Conservation (phyloP, 2,329 filamentous ascomycete species). For the Cadophora sp. region DNA sequence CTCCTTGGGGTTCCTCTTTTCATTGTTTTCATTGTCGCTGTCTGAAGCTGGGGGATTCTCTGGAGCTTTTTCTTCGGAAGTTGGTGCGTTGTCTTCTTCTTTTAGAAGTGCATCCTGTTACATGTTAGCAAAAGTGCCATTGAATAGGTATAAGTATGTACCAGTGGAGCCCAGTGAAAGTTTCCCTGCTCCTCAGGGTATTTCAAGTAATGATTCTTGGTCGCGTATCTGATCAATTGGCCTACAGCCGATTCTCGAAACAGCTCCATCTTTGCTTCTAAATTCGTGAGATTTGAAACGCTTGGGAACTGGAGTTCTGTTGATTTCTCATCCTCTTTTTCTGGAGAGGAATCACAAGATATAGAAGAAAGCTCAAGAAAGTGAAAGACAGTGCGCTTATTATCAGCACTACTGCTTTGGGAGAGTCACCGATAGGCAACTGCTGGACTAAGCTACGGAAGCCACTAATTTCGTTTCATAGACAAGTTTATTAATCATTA, state of each 20-base stretch:
- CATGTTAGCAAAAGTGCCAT: neutral
- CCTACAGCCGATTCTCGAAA: constrained; percentile 26
- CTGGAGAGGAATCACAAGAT: neutral
- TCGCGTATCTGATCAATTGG: constrained; percentile 26
- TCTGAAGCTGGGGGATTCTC: neutral
- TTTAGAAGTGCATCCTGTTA: constrained; percentile 23
- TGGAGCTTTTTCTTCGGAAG: constrained; percentile 8
- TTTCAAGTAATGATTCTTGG: constrained; percentile 25
- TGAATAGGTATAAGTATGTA: neutral
- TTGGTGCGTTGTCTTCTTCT: constrained; percentile 13
- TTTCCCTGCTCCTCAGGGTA: constrained; percentile 28
- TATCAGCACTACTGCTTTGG: neutral
- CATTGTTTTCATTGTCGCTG: constrained; percentile 1
- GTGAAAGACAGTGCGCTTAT: neutral
- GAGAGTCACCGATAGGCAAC: neutral
- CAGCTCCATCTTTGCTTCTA: constrained; percentile 20
- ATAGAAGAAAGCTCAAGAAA: neutral
- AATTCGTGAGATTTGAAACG: neutral
- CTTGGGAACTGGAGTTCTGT: neutral
- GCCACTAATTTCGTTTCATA: neutral
- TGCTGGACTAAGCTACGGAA: neutral
- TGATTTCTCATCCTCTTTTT: neutral
- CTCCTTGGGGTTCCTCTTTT: neutral
- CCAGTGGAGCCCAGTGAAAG: constrained; percentile 26
- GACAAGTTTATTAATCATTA: neutral